Evolutionary conservation across 1,139 yeast species (phyloP).

Genomic region (Schwanniomyces etchellsii): DNA sequence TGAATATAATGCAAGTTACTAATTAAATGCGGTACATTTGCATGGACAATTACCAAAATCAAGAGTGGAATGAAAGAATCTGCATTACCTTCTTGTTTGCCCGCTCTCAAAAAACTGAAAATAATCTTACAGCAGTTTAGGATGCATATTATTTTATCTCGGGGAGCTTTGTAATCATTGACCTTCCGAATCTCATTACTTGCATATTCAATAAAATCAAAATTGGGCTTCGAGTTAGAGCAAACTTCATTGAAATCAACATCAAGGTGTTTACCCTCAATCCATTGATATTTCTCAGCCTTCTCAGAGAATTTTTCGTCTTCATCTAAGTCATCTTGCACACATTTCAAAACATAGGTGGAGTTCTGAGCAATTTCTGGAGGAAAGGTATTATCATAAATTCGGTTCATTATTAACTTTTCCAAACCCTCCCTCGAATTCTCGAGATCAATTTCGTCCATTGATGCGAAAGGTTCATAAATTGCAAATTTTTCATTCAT

Average conservation of each 20-base stretch:
- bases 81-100: constrained; percentile 73
- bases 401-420: constrained; percentile 82
- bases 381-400: constrained; percentile 74
- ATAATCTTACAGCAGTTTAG: constrained; percentile 90
- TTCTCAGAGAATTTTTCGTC: constrained; percentile 57
- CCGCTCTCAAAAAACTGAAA: constrained; percentile 75
- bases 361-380: constrained; percentile 54
- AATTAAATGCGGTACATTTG: constrained; percentile 54
- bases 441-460: constrained; percentile 53
- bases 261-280: constrained; percentile 77
- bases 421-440: constrained; percentile 91
- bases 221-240: constrained; percentile 25
- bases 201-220: constrained; percentile 65
- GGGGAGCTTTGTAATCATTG: constrained; percentile 81
- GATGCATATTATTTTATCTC: constrained; percentile 90
- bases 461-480: constrained; percentile 70
- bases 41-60: constrained; percentile 70
- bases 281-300: constrained; percentile 65
- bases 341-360: constrained; percentile 36
- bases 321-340: constrained; percentile 49
- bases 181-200: constrained; percentile 68
- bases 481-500: constrained; percentile 59
- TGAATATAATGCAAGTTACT: constrained; percentile 85
- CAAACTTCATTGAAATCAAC: constrained; percentile 42
- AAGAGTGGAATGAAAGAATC: constrained; percentile 87